phyloP scores from a whole-genome alignment of 805 yeast species.

The Hanseniaspora occidentalis region DNA sequence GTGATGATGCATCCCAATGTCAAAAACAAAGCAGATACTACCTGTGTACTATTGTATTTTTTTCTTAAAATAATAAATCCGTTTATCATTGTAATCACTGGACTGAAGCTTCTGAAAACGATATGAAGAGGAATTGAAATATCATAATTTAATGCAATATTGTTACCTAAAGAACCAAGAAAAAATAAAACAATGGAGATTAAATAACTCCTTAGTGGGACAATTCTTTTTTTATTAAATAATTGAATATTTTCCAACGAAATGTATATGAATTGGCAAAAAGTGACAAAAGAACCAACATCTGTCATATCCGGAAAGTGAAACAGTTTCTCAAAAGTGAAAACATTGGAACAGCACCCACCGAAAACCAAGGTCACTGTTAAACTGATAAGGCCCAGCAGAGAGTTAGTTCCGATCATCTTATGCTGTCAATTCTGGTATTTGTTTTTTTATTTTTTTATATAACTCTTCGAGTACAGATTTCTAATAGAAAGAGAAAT shows the following conservation, averaged over 20 bases:
- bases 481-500: too few relatives aligned
- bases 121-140: conserved; percentile 59
- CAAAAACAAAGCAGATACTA: conserved; percentile 37
- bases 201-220: conserved; percentile 34
- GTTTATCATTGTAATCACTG: conserved; percentile 45
- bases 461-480: too few relatives aligned
- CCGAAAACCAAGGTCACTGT: conserved; percentile 37
- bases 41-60: conserved; percentile 33
- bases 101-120: conserved; percentile 50
- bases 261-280: conserved; percentile 43
- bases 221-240: conserved; percentile 3
- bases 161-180: conserved; percentile 39
- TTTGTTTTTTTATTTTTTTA: background rate
- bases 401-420: background rate
- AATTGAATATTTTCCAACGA: conserved; percentile 23
- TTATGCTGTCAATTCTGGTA: background rate
- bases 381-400: conserved; percentile 10
- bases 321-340: conserved; percentile 45
- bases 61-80: conserved; percentile 38
- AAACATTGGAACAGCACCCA: conserved; percentile 64
- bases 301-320: conserved; percentile 18
- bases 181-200: conserved; percentile 39
- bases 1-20: conserved; percentile 43
- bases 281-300: conserved; percentile 43
- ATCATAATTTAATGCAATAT: conserved; percentile 42